A percentile compares a stretch with the other conserved stretches of the same genome.
Evolutionary conservation across 768 basidiomycete species (phyloP).

Genomic region (Tulasnella sp.): DNA sequence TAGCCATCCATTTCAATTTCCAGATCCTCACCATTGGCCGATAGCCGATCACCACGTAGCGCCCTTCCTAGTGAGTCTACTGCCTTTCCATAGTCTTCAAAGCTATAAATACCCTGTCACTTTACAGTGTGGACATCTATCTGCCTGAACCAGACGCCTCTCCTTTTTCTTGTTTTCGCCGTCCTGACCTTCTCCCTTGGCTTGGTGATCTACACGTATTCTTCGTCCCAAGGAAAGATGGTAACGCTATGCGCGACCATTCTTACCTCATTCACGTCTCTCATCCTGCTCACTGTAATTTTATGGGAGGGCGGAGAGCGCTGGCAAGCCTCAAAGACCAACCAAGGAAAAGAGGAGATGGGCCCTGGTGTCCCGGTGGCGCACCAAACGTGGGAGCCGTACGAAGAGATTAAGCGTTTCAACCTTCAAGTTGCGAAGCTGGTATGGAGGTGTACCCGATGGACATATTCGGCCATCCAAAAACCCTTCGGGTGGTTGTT

Average conservation of each 20-base stretch:
- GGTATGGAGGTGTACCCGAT: not conserved
- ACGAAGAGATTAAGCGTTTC: not conserved
- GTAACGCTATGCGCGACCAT: slow-evolving; percentile 4
- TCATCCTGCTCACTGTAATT: slow-evolving; percentile 24
- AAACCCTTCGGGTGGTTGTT: not conserved
- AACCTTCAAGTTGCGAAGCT: not conserved
- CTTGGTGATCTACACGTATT: slow-evolving; percentile 17
- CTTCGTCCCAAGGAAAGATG: slow-evolving; percentile 13
- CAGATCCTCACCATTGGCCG: too few species aligned
- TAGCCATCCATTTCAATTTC: not conserved
- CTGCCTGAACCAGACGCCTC: slow-evolving; percentile 22
- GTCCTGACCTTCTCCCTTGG: slow-evolving; percentile 26
- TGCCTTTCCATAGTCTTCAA: not conserved
- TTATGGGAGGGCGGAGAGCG: slow-evolving; percentile 26
- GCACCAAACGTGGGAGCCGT: not conserved
- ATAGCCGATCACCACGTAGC: slow-evolving; percentile 21
- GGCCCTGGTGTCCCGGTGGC: not conserved
- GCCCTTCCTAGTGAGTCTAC: slow-evolving; percentile 22
- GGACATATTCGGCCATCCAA: not conserved
- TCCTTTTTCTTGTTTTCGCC: slow-evolving; percentile 23
- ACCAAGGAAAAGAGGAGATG: too few species aligned
- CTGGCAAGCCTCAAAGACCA: slow-evolving; percentile 20
- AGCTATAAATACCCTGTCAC: not conserved
- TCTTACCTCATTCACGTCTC: slow-evolving; percentile 19
- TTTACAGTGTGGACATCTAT: slow-evolving; percentile 15